These are phyloP conservation scores for Aechmea fasciata DNA, from an alignment of 176 grass and related monocot species.

Conservation along the genomic window DNA sequence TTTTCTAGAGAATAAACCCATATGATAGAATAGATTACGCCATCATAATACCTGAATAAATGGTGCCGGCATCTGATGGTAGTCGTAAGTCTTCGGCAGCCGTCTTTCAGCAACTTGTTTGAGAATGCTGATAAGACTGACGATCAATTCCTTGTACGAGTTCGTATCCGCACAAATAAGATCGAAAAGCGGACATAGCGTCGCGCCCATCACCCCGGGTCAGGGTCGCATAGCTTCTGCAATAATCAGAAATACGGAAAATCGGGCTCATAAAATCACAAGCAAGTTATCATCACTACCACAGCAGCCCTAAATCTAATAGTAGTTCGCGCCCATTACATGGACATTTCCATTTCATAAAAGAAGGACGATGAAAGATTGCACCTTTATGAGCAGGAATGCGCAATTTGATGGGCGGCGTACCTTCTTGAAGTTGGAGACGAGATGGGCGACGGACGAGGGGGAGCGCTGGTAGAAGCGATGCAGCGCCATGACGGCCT, in stretches of 20 bases:
- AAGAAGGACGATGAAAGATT: neutral
- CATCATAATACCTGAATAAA: conserved; percentile 77
- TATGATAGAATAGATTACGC: neutral
- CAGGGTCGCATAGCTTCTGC: conserved; percentile 91
- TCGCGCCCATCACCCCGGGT: conserved; percentile 98
- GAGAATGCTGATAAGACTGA: conserved; percentile 95
- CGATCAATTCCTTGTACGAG: conserved; percentile 85
- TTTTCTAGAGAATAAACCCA: no score
- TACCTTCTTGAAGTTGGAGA: conserved; percentile 97
- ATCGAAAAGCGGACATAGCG: conserved; percentile 82
- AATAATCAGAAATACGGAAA: conserved; percentile 17
- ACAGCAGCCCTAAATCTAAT: no score
- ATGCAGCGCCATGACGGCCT: conserved; percentile 92
- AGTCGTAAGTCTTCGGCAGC: conserved; percentile 91
- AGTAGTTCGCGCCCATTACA: no score
- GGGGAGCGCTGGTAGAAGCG: conserved; percentile 95
- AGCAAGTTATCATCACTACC: no score
- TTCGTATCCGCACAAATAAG: conserved; percentile 82
- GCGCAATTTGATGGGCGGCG: neutral
- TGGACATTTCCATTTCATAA: no score
- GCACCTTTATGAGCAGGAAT: neutral
- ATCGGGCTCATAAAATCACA: neutral
- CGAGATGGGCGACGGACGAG: conserved; percentile 67
- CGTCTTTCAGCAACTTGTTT: conserved; percentile 97
- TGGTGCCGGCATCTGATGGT: conserved; percentile 97